Percentiles rank a stretch among this genome's conserved stretches.
Evolutionary conservation across 495 filamentous ascomycete genomes (phyloP).

Genomic region (Podospora pseudocomata): DNA sequence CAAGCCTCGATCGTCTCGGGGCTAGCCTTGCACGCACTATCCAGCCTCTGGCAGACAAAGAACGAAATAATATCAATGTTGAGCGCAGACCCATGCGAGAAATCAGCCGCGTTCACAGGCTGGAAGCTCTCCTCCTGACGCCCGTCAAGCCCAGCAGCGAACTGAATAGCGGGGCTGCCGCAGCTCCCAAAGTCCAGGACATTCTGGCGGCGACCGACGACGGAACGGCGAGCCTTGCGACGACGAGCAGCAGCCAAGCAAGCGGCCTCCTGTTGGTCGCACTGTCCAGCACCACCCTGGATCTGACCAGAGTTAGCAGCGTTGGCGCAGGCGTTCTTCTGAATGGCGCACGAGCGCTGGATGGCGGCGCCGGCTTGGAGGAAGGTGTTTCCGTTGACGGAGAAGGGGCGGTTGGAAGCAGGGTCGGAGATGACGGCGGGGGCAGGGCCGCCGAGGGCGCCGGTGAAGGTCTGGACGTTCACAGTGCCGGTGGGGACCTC

Average conservation of each 20-base stretch:
- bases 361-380: slow-evolving; percentile 48
- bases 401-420: slow-evolving; percentile 48
- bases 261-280: slow-evolving; percentile 44
- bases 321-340: slow-evolving; percentile 56
- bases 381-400: slow-evolving; percentile 53
- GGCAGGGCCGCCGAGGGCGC: slow-evolving; percentile 49
- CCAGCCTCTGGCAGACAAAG: slow-evolving; percentile 56
- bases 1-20: slow-evolving; percentile 47
- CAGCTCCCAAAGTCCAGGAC: slow-evolving; percentile 48
- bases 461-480: slow-evolving; percentile 57
- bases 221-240: slow-evolving; percentile 22
- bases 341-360: slow-evolving; percentile 51
- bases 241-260: slow-evolving; percentile 40
- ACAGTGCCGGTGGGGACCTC: slow-evolving; percentile 27
- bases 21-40: slow-evolving; percentile 50
- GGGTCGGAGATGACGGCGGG: slow-evolving; percentile 48
- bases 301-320: slow-evolving; percentile 50
- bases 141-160: slow-evolving; percentile 51
- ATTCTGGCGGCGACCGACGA: slow-evolving; percentile 27
- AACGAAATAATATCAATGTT: slow-evolving; percentile 52
- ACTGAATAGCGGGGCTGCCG: slow-evolving; percentile 52
- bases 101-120: slow-evolving; percentile 47
- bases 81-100: slow-evolving; percentile 57
- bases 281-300: slow-evolving; percentile 41
- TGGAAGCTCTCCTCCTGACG: slow-evolving; percentile 51